phyloP scores from a whole-genome alignment of 2,329 filamentous ascomycete species.

The Cladosporium sp. region DNA sequence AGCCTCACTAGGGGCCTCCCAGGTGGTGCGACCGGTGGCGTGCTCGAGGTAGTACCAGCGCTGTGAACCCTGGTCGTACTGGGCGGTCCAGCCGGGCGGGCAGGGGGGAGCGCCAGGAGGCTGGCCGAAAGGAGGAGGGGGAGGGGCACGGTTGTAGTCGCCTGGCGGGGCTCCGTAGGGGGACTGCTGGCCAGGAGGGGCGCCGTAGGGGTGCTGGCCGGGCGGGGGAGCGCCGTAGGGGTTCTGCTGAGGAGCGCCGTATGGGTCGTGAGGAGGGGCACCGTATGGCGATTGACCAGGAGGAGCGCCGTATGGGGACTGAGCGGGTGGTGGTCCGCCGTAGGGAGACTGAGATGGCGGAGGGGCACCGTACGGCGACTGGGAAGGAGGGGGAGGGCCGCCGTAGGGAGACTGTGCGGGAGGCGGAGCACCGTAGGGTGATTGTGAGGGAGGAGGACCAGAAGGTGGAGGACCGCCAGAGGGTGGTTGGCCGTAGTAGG shows the following conservation, averaged over 20 bases:
- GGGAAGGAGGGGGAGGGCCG: constrained; percentile 14
- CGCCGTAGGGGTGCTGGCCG: constrained; percentile 4
- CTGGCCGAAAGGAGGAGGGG: constrained; percentile 26
- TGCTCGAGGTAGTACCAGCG: constrained; percentile 62
- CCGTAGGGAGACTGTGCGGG: constrained; percentile 3
- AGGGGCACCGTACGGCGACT: constrained; percentile 11
- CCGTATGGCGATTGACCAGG: constrained; percentile 15
- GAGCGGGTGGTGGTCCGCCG: not conserved
- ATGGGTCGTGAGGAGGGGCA: constrained; percentile 5
- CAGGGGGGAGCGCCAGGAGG: constrained; percentile 40
- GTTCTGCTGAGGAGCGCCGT: constrained; percentile 19
- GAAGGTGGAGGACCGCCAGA: constrained; percentile 1
- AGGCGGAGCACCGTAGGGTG: not conserved
- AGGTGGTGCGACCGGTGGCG: constrained; percentile 56
- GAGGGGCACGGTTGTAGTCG: constrained; percentile 24
- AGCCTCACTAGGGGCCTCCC: constrained; percentile 48
- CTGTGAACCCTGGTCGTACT: constrained; percentile 56
- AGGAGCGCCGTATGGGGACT: constrained; percentile 9
- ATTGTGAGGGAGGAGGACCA: constrained; percentile 2
- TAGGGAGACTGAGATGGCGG: constrained; percentile 6
- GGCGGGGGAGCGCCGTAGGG: constrained; percentile 21
- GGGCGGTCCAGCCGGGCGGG: constrained; percentile 55
- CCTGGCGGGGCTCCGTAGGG: constrained; percentile 26
- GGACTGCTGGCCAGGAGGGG: constrained; percentile 13
- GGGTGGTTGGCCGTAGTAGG: constrained; percentile 8